A percentile compares a stretch with the other conserved stretches of the same genome.
These are phyloP conservation scores for Calonectria hongkongensis DNA, from an alignment of 2,329 filamentous ascomycete genomes.

Conservation along the genomic window DNA sequence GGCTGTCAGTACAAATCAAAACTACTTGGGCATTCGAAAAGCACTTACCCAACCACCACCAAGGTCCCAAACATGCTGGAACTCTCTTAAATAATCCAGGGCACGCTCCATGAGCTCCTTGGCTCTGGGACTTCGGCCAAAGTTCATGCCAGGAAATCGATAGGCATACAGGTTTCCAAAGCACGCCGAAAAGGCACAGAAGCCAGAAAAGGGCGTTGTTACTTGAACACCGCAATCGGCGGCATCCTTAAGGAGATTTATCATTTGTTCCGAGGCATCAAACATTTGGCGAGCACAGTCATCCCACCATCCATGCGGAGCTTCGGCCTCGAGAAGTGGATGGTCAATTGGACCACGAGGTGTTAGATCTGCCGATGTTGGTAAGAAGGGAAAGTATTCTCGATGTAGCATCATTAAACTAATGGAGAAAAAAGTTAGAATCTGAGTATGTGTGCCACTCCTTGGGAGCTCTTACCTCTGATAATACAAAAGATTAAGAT, in stretches of 20 bases:
- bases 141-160: slow-evolving; percentile 64
- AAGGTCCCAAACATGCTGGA: slow-evolving; percentile 49
- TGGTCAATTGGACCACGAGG: slow-evolving; percentile 64
- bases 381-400: slow-evolving; percentile 67
- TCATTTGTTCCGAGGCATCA: slow-evolving; percentile 59
- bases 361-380: slow-evolving; percentile 55
- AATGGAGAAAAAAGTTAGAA: neutral
- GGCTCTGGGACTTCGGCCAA: slow-evolving; percentile 39
- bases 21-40: rapidly evolving
- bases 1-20: neutral
- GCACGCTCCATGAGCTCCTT: slow-evolving; percentile 49
- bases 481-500: slow-evolving; percentile 66
- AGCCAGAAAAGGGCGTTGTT: slow-evolving; percentile 65
- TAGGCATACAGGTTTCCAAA: slow-evolving; percentile 64
- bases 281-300: slow-evolving; percentile 62
- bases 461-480: slow-evolving; percentile 57
- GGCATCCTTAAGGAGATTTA: slow-evolving; percentile 60
- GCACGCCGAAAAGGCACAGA: slow-evolving; percentile 67
- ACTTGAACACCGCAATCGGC: slow-evolving; percentile 61
- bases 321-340: slow-evolving; percentile 61
- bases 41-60: slow-evolving; percentile 49
- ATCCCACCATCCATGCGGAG: slow-evolving; percentile 64
- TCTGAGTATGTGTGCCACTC: rapidly evolving
- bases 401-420: slow-evolving; percentile 65
- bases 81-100: slow-evolving; percentile 49